phyloP scores from a whole-genome alignment of 257 asterid genomes.

The Anisodus acutangulus region DNA sequence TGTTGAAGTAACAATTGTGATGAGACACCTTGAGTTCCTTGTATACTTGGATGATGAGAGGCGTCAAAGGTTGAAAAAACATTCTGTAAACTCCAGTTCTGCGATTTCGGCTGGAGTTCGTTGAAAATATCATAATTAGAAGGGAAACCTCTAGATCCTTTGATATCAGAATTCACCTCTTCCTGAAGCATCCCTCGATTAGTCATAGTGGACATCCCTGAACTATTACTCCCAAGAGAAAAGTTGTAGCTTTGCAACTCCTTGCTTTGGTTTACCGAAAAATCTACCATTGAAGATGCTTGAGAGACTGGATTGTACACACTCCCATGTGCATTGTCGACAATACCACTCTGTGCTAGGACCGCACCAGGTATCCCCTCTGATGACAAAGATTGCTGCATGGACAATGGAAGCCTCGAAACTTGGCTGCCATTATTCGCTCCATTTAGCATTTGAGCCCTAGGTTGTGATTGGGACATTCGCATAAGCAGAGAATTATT shows the following conservation, averaged over 20 bases:
- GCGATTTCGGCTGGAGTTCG: slow-evolving; percentile 49
- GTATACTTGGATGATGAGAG: slow-evolving; percentile 45
- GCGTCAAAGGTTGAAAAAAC: slow-evolving; percentile 47
- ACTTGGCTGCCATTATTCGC: slow-evolving; percentile 44
- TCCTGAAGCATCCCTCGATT: slow-evolving; percentile 48
- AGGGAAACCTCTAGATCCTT: slow-evolving; percentile 50
- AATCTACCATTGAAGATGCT: slow-evolving; percentile 53
- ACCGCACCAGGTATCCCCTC: slow-evolving; percentile 44
- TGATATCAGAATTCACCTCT: slow-evolving; percentile 46
- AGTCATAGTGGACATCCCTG: slow-evolving; percentile 43
- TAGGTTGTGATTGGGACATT: slow-evolving; percentile 57
- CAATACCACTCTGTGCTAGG: slow-evolving; percentile 44
- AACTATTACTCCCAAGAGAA: slow-evolving; percentile 45
- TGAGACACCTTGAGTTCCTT: slow-evolving; percentile 45
- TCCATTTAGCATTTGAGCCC: slow-evolving; percentile 52
- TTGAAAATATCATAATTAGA: slow-evolving; percentile 52
- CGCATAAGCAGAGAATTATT: slow-evolving; percentile 44
- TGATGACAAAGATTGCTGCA: slow-evolving; percentile 47
- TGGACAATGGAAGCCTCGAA: slow-evolving; percentile 44
- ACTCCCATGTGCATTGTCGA: slow-evolving; percentile 42
- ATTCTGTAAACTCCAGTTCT: slow-evolving; percentile 59
- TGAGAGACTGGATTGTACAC: slow-evolving; percentile 46
- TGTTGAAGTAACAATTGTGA: slow-evolving; percentile 48
- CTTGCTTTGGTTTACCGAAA: slow-evolving; percentile 49
- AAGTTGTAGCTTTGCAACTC: slow-evolving; percentile 48